phyloP scores from a whole-genome alignment of 257 asterid species.

The Catharanthus roseus region DNA sequence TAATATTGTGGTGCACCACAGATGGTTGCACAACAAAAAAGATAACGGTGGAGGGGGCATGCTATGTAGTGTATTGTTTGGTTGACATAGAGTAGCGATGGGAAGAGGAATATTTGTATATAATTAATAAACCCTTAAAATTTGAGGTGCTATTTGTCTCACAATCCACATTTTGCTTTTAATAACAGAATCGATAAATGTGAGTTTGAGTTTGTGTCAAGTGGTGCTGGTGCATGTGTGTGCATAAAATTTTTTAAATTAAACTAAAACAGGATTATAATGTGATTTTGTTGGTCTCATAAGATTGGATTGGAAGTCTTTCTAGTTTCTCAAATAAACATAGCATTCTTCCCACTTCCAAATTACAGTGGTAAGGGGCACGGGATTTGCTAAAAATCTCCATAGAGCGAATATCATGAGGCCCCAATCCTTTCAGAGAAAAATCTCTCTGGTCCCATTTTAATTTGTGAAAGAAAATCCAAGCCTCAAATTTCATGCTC shows the following conservation, averaged over 20 bases:
- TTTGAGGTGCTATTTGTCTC: background rate
- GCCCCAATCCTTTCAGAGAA: background rate
- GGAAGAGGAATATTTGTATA: background rate
- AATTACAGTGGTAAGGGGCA: too few relatives aligned
- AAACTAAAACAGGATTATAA: background rate
- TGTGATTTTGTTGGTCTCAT: background rate
- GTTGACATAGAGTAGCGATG: too few relatives aligned
- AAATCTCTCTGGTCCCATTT: background rate
- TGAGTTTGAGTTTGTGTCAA: background rate
- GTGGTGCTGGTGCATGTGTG: too few relatives aligned
- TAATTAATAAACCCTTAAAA: background rate
- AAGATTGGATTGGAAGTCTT: background rate
- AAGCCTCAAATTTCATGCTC: background rate
- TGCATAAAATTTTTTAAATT: background rate
- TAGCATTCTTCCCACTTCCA: too few relatives aligned
- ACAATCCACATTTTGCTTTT: background rate
- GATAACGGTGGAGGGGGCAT: too few relatives aligned
- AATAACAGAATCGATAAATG: background rate
- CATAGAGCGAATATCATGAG: background rate
- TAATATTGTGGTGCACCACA: background rate
- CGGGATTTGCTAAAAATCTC: too few relatives aligned
- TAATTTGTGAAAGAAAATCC: background rate
- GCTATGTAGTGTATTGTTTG: too few relatives aligned
- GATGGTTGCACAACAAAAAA: background rate
- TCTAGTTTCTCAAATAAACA: too few relatives aligned